Evolutionary conservation across 331 rosid species (phyloP), one percentile per base, ranked within the genome.

Genomic region (Phaseolus coccineus): DNA sequence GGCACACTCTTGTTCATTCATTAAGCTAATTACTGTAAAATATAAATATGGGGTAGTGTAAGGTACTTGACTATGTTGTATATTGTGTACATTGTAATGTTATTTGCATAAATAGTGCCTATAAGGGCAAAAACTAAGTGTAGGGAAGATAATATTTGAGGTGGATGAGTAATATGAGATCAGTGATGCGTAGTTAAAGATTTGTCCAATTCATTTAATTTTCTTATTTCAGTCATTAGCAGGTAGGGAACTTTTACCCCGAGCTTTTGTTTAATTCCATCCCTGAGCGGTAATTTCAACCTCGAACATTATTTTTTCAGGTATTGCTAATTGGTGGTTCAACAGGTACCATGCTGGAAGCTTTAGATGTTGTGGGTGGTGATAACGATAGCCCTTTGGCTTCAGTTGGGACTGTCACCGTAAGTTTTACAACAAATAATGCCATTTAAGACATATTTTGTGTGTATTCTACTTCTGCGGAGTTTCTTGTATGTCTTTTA

Each of bases 241-340:
- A 3, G 13, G 73, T 33, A 6, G 56, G 50, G 19, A 30, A 42
- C 2, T 6, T 10, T 44, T 55, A 39, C n/a, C 31, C 62, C 12
- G 25, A 40, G 9, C 28, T 37, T 76, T 77, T 40, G 6, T 73
- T 68, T 7, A 28, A 35, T 47, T 9, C 9, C 50, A 77, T 39
- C 25, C n/a, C 35, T 71, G 52, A 25, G 77, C 70, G 24, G 47
- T 63, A 66, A 59, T 73, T 71, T 81, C 6, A 73, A 33, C 24
- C 35, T 55, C 42, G 13, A 77, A 77, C 24, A 40, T 63, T 35
- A 37, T 75, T 69, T 78, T 82, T 78, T 75, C 89, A 94, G 98
- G 98, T 94, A 56, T 85, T 94, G 64, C 84, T 94, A 71, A 94
- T 92, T 85, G 98, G 98, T 73, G 98, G 98, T 83, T 94, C 98